Conservation (phyloP, 2,329 filamentous ascomycete species). For the Pezizomycotina sp. region DNA sequence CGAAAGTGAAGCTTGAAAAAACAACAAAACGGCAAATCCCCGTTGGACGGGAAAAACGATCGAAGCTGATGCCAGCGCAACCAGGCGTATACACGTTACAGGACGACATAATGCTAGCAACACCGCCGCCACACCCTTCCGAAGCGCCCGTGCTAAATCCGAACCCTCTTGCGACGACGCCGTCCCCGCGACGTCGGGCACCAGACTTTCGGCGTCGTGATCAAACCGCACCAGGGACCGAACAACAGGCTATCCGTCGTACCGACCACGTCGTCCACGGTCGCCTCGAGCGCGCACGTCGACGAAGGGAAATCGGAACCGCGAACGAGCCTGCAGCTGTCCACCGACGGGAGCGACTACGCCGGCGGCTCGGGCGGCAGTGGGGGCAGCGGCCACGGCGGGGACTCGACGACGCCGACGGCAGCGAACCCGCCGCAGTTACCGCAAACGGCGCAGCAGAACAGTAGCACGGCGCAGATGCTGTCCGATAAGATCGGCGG, state of each 20-base stretch:
- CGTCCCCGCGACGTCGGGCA: slow-evolving; percentile 67
- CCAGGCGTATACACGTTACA: slow-evolving; percentile 75
- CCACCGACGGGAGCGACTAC: slow-evolving; percentile 14
- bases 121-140: slow-evolving; percentile 85
- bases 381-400: background rate
- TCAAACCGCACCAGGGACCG: slow-evolving; percentile 34
- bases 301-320: slow-evolving; percentile 12
- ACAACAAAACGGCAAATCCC: background rate
- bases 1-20: no score
- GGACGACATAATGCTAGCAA: slow-evolving; percentile 82
- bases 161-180: slow-evolving; percentile 75
- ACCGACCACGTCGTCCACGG: no score
- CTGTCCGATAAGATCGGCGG: no score
- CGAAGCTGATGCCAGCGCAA: background rate
- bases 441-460: no score
- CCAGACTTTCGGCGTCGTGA: slow-evolving; percentile 62
- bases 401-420: background rate
- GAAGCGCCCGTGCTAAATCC: slow-evolving; percentile 74
- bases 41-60: background rate
- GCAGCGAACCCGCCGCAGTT: background rate
- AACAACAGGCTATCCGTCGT: slow-evolving; percentile 15
- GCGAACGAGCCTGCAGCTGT: slow-evolving; percentile 18
- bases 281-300: slow-evolving; percentile 11
- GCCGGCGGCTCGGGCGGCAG: slow-evolving; percentile 15
- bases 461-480: no score